Percentiles rank a stretch among this genome's conserved stretches.
phyloP scores from a whole-genome alignment of 108 stramenopile species.

The Schizochytrium sp. region DNA sequence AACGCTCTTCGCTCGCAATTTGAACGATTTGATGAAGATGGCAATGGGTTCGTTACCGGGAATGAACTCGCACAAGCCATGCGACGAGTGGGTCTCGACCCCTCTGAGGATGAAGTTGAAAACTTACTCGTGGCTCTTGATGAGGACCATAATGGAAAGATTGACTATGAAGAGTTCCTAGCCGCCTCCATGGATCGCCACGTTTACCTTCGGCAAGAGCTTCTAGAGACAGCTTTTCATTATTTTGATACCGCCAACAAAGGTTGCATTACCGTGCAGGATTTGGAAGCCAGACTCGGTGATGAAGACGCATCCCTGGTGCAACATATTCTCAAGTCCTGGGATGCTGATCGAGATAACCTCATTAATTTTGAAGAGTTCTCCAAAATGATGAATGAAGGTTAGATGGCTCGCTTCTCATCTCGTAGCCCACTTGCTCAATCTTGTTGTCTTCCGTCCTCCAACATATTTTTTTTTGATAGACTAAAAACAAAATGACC shows the following conservation, averaged over 20 bases:
- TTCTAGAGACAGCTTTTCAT: conserved; percentile 54
- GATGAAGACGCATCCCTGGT: conserved; percentile 30
- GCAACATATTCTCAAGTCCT: conserved; percentile 27
- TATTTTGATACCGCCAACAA: conserved; percentile 25
- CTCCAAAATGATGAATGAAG: conserved; percentile 40
- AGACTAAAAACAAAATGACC: no score
- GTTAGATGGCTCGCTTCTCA: not conserved
- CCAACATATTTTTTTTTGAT: no score
- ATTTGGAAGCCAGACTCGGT: conserved; percentile 17
- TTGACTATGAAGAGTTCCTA: conserved; percentile 51
- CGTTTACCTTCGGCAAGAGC: conserved; percentile 59
- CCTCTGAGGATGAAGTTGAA: conserved; percentile 35
- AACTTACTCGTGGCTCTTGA: conserved; percentile 15
- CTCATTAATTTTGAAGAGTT: conserved; percentile 50
- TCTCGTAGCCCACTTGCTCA: no score
- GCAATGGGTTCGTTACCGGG: conserved; percentile 26
- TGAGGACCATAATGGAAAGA: conserved; percentile 55
- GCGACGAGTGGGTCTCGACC: conserved; percentile 48
- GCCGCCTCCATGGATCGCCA: conserved; percentile 53
- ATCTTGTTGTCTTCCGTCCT: no score
- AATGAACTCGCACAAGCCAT: conserved; percentile 46
- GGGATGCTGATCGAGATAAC: not conserved
- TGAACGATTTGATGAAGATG: conserved; percentile 35
- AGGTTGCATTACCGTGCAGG: conserved; percentile 33
- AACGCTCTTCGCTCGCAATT: conserved; percentile 42